These are phyloP conservation scores for Aphanomyces cochlioides DNA, from an alignment of 352 stramenopile genomes.

Conservation along the genomic window DNA sequence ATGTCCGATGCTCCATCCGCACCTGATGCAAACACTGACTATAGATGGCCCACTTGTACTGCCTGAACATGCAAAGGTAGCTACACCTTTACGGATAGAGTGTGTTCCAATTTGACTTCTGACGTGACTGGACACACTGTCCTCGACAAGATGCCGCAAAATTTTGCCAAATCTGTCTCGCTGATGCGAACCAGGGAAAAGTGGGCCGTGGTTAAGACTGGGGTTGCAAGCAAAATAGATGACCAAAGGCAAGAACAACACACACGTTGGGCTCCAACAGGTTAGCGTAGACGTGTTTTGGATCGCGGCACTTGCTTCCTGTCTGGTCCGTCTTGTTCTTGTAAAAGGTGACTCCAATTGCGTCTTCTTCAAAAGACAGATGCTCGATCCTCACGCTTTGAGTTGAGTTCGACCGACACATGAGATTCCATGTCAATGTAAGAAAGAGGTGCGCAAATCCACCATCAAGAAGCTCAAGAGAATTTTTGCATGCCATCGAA, in stretches of 20 bases:
- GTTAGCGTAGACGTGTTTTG: slow-evolving; percentile 39
- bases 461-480: too few relatives aligned
- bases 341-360: slow-evolving; percentile 38
- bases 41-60: slow-evolving; percentile 20
- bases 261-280: slow-evolving; percentile 34
- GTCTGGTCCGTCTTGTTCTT: slow-evolving; percentile 33
- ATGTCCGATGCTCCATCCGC: slow-evolving; percentile 16
- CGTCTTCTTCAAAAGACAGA: slow-evolving; percentile 36
- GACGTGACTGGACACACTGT: too few relatives aligned
- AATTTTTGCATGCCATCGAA: too few relatives aligned
- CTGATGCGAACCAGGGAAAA: slow-evolving; percentile 16
- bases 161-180: background rate
- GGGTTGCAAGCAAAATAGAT: slow-evolving; percentile 28
- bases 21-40: slow-evolving; percentile 23
- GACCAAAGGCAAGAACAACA: slow-evolving; percentile 34
- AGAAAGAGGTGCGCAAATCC: background rate
- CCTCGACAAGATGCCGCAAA: too few relatives aligned
- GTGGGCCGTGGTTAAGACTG: background rate
- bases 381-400: slow-evolving; percentile 15
- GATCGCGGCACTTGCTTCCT: slow-evolving; percentile 9
- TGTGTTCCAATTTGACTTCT: slow-evolving; percentile 5
- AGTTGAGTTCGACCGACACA: slow-evolving; percentile 13
- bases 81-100: slow-evolving; percentile 28
- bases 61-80: slow-evolving; percentile 27
- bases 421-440: slow-evolving; percentile 11